Evolutionary conservation across 441 rosid species (phyloP), one percentile per base, ranked within the genome.

Genomic region (Gossypium trilobum): DNA sequence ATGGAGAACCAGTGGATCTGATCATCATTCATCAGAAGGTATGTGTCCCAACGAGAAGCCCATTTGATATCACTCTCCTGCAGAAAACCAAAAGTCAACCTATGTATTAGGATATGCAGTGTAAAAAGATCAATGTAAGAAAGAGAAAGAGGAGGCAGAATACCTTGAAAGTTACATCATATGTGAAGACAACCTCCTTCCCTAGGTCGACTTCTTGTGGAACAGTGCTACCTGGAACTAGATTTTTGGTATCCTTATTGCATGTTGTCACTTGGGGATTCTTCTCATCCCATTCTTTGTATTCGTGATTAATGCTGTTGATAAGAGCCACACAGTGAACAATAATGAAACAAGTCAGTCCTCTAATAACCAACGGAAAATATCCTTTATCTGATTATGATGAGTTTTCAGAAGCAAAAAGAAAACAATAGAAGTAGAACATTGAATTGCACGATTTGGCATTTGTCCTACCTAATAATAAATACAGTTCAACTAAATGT

Each of bases 21-120:
- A 85, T 93, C 98, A 64, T 93, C 98, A 67, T 93, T 91, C 97
- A 91, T 91, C 77, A 93, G 94, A 39, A 93, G 89, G 80, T 93
- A 93, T 1, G 92, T 93, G 82, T 91, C 98, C 98, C 98, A 93
- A n/a, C 98, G 97, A 72, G 98, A 93, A 58, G 98, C 98, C 98
- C 98, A 93, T 85, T 93, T 93, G 79, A 91, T 88, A 10, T 88
- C 96, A 84, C 98, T 91, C 76, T 87, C 97, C 97, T 90, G 71
- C 23, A 71, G 3, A 65, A 67, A 67, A 36, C 22, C 55, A 44
- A 27, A n/a, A 46, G 22, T 13, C 70, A 75, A 42, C 46, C 62
- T 25, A 69, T 25, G 50, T 51, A 33, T 7, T 5, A 51, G 59
- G 39, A 67, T 14, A 19, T 20, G 33, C 46, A 73, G 20, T 19